Percentiles rank a stretch among this genome's conserved stretches.
These are phyloP conservation scores for Kwoniella botswanensis DNA, from an alignment of 768 basidiomycete genomes.

Conservation along the genomic window DNA sequence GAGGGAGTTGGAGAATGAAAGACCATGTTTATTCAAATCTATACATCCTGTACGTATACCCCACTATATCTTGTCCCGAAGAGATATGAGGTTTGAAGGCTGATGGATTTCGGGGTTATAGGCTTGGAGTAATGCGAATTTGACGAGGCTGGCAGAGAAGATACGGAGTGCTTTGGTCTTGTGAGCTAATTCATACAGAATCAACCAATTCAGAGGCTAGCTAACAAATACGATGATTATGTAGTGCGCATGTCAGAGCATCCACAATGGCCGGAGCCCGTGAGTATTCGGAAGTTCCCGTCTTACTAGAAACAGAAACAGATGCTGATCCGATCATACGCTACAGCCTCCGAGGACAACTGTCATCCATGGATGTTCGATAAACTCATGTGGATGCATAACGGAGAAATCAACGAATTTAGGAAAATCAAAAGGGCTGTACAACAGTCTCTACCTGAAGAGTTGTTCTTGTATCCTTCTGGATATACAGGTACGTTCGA, in stretches of 20 bases:
- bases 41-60: slow-evolving; percentile 75
- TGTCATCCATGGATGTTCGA: slow-evolving; percentile 88
- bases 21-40: slow-evolving; percentile 92
- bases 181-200: slow-evolving; percentile 61
- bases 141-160: slow-evolving; percentile 92
- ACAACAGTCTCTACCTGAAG: slow-evolving; percentile 76
- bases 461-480: slow-evolving; percentile 81
- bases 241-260: slow-evolving; percentile 84
- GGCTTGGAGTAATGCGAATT: slow-evolving; percentile 97
- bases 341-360: slow-evolving; percentile 57
- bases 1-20: slow-evolving; percentile 49
- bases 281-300: slow-evolving; percentile 27
- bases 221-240: neutral
- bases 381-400: slow-evolving; percentile 98
- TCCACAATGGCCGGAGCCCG: slow-evolving; percentile 66
- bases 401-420: slow-evolving; percentile 88
- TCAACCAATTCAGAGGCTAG: neutral
- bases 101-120: slow-evolving; percentile 49
- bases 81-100: no score
- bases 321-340: neutral
- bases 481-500: slow-evolving; percentile 80
- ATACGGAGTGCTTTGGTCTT: slow-evolving; percentile 95
- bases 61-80: no score
- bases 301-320: slow-evolving; percentile 1
- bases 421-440: slow-evolving; percentile 76